Evolutionary conservation across 805 yeast species (phyloP), one percentile per base, ranked within the genome.

Genomic region (Zygosaccharomyces siamensis): DNA sequence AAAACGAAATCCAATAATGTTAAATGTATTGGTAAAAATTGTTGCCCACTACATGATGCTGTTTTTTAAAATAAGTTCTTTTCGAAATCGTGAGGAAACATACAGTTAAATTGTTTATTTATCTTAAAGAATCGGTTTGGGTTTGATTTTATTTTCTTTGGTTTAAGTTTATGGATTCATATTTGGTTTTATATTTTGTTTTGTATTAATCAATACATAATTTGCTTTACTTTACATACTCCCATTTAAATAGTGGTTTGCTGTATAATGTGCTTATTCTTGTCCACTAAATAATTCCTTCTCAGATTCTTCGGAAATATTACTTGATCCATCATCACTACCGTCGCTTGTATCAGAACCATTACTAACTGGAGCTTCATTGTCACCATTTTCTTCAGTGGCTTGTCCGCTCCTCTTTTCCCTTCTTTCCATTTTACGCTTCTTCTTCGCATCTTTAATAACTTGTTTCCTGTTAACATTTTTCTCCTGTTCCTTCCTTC

Each of bases 401-500:
- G 53, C 52, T 49, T 60, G 62, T 42, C 38, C 49, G 35, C 59
- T 58, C 58, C 72, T 61, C 21, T 64, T 69, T 49, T 62, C 71
- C 66, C 77, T 63, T 72, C 83, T 70, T 58, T 76, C 79, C 70
- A 76, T 70, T 68, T 80, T 76, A 59, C 95, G 80, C 48, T 81
- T 80, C 58, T 83, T 83, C 72, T 85, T 86, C 7, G 81, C 86
- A 37, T 79, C 82, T 62, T 84, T 84, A 61, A 76, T 83, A 43
- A 82, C 89, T 54, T 80, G 79, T 76, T 86, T 90, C 47, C 78
- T 80, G 20, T 81, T 77, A 46, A 90, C 85, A 62, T 89, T 87
- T 39, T 77, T 90, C 56, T 80, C 81, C 69, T 90, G 97, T 60
- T 78, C 82, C 56, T 80, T 80, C 64, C 85, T 79, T 70, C 97